Evolutionary conservation across 192 early-diverging fungal species (phyloP).

Genomic region (Hyaloraphidium curvatum): DNA sequence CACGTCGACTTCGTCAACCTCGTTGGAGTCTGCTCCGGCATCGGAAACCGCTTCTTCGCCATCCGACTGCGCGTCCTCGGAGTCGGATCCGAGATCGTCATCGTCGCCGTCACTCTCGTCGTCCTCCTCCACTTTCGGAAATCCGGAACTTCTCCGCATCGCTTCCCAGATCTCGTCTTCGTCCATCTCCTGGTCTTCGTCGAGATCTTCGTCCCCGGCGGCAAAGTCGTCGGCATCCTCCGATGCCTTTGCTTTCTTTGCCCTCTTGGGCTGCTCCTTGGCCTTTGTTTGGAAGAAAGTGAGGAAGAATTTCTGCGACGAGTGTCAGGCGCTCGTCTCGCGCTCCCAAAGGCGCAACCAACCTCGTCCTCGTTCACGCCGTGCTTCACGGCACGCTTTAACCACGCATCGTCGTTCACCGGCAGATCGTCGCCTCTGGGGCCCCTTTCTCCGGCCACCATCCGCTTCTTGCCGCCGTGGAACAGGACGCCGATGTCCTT

Average conservation of each 20-base stretch:
- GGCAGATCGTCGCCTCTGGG: constrained; percentile 27
- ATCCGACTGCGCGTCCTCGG: no score
- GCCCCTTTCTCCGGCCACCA: constrained; percentile 10
- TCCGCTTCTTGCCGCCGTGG: neutral
- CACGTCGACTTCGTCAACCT: constrained; percentile 5
- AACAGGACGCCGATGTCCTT: neutral
- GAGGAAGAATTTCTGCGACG: constrained; percentile 65
- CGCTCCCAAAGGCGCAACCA: neutral
- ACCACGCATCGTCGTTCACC: constrained; percentile 45
- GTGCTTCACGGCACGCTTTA: no score
- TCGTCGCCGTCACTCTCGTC: constrained; percentile 12
- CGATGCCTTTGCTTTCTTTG: constrained; percentile 19
- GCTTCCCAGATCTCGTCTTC: constrained; percentile 84
- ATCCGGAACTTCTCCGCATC: constrained; percentile 40
- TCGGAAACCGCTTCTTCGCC: constrained; percentile 11
- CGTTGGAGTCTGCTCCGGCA: constrained; percentile 9
- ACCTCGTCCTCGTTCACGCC: no score
- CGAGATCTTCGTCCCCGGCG: constrained; percentile 26
- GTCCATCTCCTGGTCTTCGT: constrained; percentile 5
- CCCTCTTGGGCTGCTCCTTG: constrained; percentile 16
- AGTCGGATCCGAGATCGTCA: constrained; percentile 7
- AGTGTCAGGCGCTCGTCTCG: constrained; percentile 17
- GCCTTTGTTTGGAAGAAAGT: constrained; percentile 43
- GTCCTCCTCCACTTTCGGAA: constrained; percentile 5
- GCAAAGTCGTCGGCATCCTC: constrained; percentile 13